Conservation (phyloP, 371 early-diverging fungal species). For the Encephalitozoon romaleae region DNA sequence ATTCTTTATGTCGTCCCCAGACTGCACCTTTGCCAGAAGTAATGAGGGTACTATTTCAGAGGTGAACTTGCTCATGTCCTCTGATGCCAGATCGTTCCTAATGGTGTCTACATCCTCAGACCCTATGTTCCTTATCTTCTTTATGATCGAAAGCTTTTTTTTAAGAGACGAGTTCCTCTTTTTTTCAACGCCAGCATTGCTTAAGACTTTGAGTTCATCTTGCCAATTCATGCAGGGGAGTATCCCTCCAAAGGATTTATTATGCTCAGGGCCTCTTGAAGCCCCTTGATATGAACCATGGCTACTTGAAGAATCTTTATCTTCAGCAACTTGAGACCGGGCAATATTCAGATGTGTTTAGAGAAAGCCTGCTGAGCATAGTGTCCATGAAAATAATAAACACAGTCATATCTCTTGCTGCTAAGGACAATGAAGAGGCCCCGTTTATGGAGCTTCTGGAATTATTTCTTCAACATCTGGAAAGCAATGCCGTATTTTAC, state of each 20-base stretch:
- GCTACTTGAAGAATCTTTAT: slow-evolving; percentile 16
- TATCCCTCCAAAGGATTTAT: background rate
- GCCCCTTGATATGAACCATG: background rate
- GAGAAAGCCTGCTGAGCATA: background rate
- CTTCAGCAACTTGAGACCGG: background rate
- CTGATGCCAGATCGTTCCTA: background rate
- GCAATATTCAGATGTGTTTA: slow-evolving; percentile 9
- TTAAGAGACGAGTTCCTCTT: slow-evolving; percentile 26
- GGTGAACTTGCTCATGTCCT: slow-evolving; percentile 45
- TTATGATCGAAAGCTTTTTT: slow-evolving; percentile 43
- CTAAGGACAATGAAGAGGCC: background rate
- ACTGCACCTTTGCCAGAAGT: background rate
- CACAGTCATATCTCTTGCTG: background rate
- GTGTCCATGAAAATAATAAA: slow-evolving; percentile 20
- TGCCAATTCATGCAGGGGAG: slow-evolving; percentile 14
- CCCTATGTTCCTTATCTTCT: slow-evolving; percentile 22
- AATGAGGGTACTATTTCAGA: slow-evolving; percentile 32
- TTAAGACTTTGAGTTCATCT: slow-evolving; percentile 9
- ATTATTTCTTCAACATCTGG: background rate
- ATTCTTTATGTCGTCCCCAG: slow-evolving; percentile 13
- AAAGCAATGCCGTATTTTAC: background rate
- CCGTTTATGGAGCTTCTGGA: background rate
- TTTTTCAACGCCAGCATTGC: background rate
- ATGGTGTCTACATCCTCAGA: background rate
- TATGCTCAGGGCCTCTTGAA: background rate